A percentile compares a stretch with the other conserved stretches of the same genome.
Evolutionary conservation across 1,284 basidiomycete species (phyloP).

Genomic region (Mixia osmundae): DNA sequence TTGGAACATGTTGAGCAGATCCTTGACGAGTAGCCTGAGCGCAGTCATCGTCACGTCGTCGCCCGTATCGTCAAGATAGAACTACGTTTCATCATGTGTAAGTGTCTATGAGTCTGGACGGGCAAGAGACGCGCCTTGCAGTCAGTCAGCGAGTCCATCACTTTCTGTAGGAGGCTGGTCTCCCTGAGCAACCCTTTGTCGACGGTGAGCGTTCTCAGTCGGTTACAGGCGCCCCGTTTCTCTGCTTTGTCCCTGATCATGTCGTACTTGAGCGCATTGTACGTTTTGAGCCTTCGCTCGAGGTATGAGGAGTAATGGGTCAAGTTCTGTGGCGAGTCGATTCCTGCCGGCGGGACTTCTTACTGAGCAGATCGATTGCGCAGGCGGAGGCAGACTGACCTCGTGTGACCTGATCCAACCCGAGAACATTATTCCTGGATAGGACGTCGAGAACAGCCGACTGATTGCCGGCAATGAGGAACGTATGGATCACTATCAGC

Average conservation of each 20-base stretch:
- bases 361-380: conserved; percentile 4
- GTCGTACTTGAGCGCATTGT: conserved; percentile 77
- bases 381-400: conserved; percentile 27
- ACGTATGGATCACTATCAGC: conserved; percentile 75
- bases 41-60: conserved; percentile 79
- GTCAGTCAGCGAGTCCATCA: conserved; percentile 65
- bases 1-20: conserved; percentile 83
- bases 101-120: neutral
- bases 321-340: conserved; percentile 61
- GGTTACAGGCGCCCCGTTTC: conserved; percentile 23
- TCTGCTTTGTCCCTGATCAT: conserved; percentile 70
- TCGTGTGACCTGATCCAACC: conserved; percentile 47
- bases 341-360: conserved; percentile 30
- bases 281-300: conserved; percentile 68
- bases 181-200: conserved; percentile 88
- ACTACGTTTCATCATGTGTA: conserved; percentile 28
- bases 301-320: conserved; percentile 72
- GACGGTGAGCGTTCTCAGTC: conserved; percentile 72
- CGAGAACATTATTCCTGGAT: conserved; percentile 45
- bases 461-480: conserved; percentile 81
- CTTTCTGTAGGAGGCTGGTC: conserved; percentile 67
- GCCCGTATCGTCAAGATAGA: conserved; percentile 69
- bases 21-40: conserved; percentile 86
- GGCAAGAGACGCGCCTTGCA: conserved; percentile 39
- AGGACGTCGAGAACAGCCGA: conserved; percentile 71